Conservation (phyloP, 2,329 filamentous ascomycete species). For the Phyllosticta citriasiana region DNA sequence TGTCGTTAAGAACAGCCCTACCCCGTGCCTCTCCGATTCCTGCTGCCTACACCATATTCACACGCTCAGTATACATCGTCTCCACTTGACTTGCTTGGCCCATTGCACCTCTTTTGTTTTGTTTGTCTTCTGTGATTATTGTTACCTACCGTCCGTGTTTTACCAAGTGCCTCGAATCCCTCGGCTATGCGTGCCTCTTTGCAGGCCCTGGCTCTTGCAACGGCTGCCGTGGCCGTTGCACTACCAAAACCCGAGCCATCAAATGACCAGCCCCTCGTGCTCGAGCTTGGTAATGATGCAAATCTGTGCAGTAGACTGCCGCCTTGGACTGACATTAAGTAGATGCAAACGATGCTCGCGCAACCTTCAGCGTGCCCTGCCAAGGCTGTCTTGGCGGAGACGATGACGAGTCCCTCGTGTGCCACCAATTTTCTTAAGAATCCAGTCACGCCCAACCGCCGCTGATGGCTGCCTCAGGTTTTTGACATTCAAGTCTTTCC, state of each 20-base stretch:
- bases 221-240: slow-evolving; percentile 20
- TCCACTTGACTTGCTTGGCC: background rate
- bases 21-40: slow-evolving; percentile 4
- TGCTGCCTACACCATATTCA: slow-evolving; percentile 3
- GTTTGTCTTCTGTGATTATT: background rate
- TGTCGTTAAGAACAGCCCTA: slow-evolving; percentile 10
- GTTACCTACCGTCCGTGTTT: background rate
- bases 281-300: slow-evolving; percentile 9
- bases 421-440: slow-evolving; percentile 16
- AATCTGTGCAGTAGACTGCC: slow-evolving; percentile 10
- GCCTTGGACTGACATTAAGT: background rate
- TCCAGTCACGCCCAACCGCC: slow-evolving; percentile 21
- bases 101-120: background rate
- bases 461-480: slow-evolving; percentile 26
- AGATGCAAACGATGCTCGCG: slow-evolving; percentile 18
- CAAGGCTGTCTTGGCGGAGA: slow-evolving; percentile 31
- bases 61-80: too few relatives aligned
- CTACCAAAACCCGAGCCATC: slow-evolving; percentile 17
- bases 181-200: slow-evolving; percentile 7
- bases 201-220: slow-evolving; percentile 9
- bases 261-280: slow-evolving; percentile 5
- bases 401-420: slow-evolving; percentile 33
- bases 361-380: slow-evolving; percentile 34
- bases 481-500: slow-evolving; percentile 32
- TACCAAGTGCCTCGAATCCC: background rate